A percentile compares a stretch with the other conserved stretches of the same genome.
These are phyloP conservation scores for Zygosaccharomyces gambellarensis DNA, from an alignment of 805 yeast genomes.

Conservation along the genomic window DNA sequence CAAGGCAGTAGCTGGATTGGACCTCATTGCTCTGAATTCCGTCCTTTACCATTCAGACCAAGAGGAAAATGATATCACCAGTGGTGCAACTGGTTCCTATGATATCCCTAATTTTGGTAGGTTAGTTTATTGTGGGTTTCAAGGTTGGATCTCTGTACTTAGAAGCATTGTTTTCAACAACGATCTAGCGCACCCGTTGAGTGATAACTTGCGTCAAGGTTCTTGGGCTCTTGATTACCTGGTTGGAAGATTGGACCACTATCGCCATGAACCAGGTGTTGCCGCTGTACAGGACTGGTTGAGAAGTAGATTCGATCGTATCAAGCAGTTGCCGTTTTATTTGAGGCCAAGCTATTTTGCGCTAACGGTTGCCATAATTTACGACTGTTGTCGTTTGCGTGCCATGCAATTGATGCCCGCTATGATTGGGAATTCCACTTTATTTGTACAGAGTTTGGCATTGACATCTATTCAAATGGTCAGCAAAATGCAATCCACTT, in stretches of 20 bases:
- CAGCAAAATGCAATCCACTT: slow-evolving; percentile 66
- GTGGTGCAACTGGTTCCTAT: slow-evolving; percentile 69
- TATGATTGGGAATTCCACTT: slow-evolving; percentile 54
- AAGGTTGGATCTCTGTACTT: slow-evolving; percentile 82
- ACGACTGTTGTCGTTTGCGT: slow-evolving; percentile 70
- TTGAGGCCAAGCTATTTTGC: slow-evolving; percentile 85
- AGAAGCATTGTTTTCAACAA: slow-evolving; percentile 58
- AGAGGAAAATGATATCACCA: slow-evolving; percentile 80
- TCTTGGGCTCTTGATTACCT: slow-evolving; percentile 85
- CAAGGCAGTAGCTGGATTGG: slow-evolving; percentile 59
- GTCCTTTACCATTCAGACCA: slow-evolving; percentile 73
- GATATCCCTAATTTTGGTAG: slow-evolving; percentile 67
- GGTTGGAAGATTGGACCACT: slow-evolving; percentile 56
- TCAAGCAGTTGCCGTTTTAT: slow-evolving; percentile 68
- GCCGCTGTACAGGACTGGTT: slow-evolving; percentile 66
- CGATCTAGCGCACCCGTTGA: slow-evolving; percentile 77
- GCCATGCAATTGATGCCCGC: slow-evolving; percentile 55
- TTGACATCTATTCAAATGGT: slow-evolving; percentile 84
- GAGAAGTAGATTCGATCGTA: slow-evolving; percentile 52
- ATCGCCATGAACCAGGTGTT: slow-evolving; percentile 44
- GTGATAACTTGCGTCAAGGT: slow-evolving; percentile 76
- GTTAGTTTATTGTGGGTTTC: slow-evolving; percentile 82
- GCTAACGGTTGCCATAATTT: slow-evolving; percentile 72
- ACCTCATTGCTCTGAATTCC: slow-evolving; percentile 67
- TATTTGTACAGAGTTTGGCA: slow-evolving; percentile 74